These are phyloP conservation scores for Neurospora sp. DNA, from an alignment of 2,329 filamentous ascomycete genomes.

Conservation along the genomic window DNA sequence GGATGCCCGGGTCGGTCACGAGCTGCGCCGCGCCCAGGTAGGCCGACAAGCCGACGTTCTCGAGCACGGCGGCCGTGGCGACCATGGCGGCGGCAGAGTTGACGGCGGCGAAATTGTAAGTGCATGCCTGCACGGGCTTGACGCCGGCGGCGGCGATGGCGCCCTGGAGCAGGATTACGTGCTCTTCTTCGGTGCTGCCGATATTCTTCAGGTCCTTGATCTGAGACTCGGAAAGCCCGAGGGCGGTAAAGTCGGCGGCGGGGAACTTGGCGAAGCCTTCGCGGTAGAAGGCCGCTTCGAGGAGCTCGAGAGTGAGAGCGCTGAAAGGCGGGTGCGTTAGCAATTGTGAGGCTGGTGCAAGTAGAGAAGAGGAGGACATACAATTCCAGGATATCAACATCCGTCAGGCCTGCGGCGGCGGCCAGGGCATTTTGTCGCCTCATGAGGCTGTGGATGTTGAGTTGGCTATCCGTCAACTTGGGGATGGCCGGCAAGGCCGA, in stretches of 20 bases:
- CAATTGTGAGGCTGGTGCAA: not conserved
- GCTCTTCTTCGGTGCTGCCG: conserved; percentile 51
- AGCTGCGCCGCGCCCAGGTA: conserved; percentile 62
- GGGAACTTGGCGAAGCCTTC: conserved; percentile 60
- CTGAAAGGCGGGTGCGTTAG: conserved; percentile 26
- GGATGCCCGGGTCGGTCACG: conserved; percentile 46
- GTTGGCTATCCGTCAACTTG: conserved; percentile 33
- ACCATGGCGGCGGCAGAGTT: conserved; percentile 54
- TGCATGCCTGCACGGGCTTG: conserved; percentile 57
- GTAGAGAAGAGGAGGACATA: conserved; percentile 15
- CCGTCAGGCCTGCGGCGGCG: conserved; percentile 35
- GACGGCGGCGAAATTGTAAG: conserved; percentile 62
- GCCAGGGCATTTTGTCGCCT: conserved; percentile 42
- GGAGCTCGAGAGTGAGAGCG: conserved; percentile 63
- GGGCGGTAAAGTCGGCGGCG: conserved; percentile 51
- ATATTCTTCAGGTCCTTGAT: conserved; percentile 52
- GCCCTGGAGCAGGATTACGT: conserved; percentile 49
- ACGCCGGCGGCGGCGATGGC: conserved; percentile 52
- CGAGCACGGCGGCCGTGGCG: conserved; percentile 57
- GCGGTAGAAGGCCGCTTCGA: conserved; percentile 63
- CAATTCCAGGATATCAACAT: conserved; percentile 51
- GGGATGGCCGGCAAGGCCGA: conserved; percentile 37
- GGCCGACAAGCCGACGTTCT: conserved; percentile 65
- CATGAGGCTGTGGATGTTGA: conserved; percentile 35
- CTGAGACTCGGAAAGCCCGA: conserved; percentile 45